Base-by-base conservation (phyloP, 371 early-diverging fungal species). In the Dentiscutata heterogama region DNA sequence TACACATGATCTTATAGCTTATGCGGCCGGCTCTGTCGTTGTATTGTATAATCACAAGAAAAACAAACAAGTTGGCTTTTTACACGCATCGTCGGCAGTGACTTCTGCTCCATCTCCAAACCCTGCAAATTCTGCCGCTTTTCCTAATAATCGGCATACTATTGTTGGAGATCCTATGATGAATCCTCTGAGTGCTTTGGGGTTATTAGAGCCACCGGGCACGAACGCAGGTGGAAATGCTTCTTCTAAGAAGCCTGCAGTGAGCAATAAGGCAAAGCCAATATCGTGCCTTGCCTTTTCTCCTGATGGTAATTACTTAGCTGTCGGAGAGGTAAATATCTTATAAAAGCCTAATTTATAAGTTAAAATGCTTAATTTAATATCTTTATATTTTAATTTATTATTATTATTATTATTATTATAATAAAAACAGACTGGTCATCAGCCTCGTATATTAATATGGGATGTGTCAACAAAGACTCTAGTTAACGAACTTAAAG, bases 261-360 rank as follows among this genome's bases (percentile, higher is more conserved):
- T 87, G 50, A 86, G 86, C 53, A 84, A 84, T 74, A 89, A 91
- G 77, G 91, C 90, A 42, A 95, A 94, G 83, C 87, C 94, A 2
- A 89, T 95, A 58, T 92, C 95, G 50, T 94, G 95, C 75, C 84
- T 96, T 46, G 90, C 94, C 2, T 94, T 95, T 79, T 94, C 95
- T 2, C 89, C 91, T 1, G 95, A 95, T 86, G 96, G 95, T 3
- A 88, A 91, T 42, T 93, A 90, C 80, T 84, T 97, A 25, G 96
- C 96, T 29, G 93, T 92, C 61, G 96, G 95, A 56, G 95, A 95
- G 92, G 95, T 94, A 88, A 67, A 58, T 64, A 31, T 50, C 22
- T 39, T 10, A 20, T 13, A 10, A 71, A 3, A 29, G 22, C 68
- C 11, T 25, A 13, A 42, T 58, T 25, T 18, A 29, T 20, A 25